Base-by-base conservation (phyloP, 805 yeast genomes). In the Suhomyces tanzawaensis region DNA sequence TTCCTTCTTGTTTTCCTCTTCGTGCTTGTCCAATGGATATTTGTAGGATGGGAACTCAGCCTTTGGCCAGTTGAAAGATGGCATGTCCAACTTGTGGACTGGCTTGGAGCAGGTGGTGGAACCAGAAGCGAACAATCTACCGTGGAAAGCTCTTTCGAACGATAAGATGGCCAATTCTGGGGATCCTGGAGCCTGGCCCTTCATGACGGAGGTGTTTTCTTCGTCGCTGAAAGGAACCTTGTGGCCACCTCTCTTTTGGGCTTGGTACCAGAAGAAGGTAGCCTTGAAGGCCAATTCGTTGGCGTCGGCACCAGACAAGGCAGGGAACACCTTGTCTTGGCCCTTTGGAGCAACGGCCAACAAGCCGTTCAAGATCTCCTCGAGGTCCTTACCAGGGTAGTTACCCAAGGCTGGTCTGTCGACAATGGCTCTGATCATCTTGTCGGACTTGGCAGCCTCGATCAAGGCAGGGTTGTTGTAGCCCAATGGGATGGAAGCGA, bases 41-140 rank as follows among this genome's bases (percentile, higher is more conserved):
- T 81, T 70, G 65, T 87, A 81, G 36, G 75, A 52, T 47, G 98
- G 98, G 72, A 82, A 90, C 46, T 87, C 88, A 40, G 96, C 96
- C 62, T 85, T 89, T 58, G 98, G 98, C 97, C 97, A 90, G 57
- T 86, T 79, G 72, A 90, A 90, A 5, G 95, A 81, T 44, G 98
- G 98, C 67, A 91, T 72, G 64, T 83, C 90, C 63, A 90, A 71
- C 71, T 91, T 90, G 74, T 90, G 98, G 52, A 91, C 77, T 49
- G 97, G 96, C 72, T 88, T 91, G 40, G 96, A 88, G 62, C 95
- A 80, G 27, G 98, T 90, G 48, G 87, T 79, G 5, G 96, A 85
- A 30, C 86, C 89, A 39, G 95, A 77, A 17, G 96, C 98, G 68
- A 90, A 88, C 47, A 89, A 68, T 66, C 98, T 81, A 48, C 98